Evolutionary conservation across 306 rosid species (phyloP).

Genomic region (Arachis hypogaea): DNA sequence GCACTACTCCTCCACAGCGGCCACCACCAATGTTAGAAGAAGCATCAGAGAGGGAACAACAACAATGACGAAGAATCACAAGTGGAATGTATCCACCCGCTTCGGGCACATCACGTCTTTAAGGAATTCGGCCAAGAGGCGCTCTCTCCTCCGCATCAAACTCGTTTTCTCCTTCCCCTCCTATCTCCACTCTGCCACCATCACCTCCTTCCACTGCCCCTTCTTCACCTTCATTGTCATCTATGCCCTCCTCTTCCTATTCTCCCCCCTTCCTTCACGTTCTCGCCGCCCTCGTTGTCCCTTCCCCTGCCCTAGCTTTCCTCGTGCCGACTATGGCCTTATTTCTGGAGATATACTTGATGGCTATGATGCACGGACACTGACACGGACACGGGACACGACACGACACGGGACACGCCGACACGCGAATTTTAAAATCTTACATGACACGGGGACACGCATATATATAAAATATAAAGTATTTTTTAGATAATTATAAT

Average conservation of each 20-base stretch:
- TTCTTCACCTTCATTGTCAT: conserved; percentile 54
- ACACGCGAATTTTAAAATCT: too few species aligned
- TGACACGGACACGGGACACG: too few species aligned
- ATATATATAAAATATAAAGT: too few species aligned
- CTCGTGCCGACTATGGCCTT: conserved; percentile 31
- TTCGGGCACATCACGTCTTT: conserved; percentile 80
- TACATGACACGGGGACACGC: too few species aligned
- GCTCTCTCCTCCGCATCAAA: conserved; percentile 57
- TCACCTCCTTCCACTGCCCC: conserved; percentile 49
- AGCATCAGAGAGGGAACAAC: too few species aligned
- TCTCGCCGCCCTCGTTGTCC: conserved; percentile 12
- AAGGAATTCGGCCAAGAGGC: conserved; percentile 69
- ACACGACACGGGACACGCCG: too few species aligned
- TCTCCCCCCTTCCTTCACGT: conserved; percentile 38
- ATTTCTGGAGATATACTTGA: conserved; percentile 57
- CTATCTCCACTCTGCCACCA: conserved; percentile 36
- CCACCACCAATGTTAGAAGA: too few species aligned
- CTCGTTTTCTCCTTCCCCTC: conserved; percentile 52
- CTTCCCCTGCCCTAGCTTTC: background rate
- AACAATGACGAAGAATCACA: too few species aligned
- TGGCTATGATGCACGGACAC: conserved; percentile 36
- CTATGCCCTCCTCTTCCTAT: conserved; percentile 52
- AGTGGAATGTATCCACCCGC: conserved; percentile 50
- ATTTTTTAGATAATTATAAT: too few species aligned
- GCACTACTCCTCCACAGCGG: too few species aligned